A percentile compares a stretch with the other conserved stretches of the same genome.
Evolutionary conservation across 2,329 filamentous ascomycete species (phyloP).

Genomic region (Peltaster fructicola): DNA sequence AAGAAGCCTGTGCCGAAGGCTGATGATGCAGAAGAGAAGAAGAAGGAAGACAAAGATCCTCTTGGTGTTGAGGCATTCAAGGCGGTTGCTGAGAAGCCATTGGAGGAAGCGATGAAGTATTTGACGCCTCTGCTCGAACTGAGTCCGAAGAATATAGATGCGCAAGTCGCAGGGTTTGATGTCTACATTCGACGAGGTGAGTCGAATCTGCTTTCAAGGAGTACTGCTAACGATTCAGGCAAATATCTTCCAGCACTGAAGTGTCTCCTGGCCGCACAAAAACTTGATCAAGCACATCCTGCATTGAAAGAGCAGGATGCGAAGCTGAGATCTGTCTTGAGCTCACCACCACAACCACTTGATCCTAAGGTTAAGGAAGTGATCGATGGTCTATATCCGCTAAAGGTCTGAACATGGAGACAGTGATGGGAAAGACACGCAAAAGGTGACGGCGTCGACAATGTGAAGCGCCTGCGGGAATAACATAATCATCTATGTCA

Average conservation of each 20-base stretch:
- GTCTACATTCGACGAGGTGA: constrained; percentile 71
- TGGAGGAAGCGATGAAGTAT: constrained; percentile 79
- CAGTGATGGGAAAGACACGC: no score
- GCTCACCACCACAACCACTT: constrained; percentile 3
- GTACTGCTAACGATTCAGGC: constrained; percentile 24
- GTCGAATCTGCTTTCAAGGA: constrained; percentile 16
- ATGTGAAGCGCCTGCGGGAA: no score
- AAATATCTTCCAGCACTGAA: constrained; percentile 79
- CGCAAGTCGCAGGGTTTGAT: constrained; percentile 75
- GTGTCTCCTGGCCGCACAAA: constrained; percentile 58
- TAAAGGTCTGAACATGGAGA: no score
- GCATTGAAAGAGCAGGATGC: constrained; percentile 3
- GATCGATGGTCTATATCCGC: no score
- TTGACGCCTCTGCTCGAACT: constrained; percentile 64
- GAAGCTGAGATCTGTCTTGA: constrained; percentile 2
- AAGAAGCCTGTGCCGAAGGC: constrained; percentile 42
- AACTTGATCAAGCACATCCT: constrained; percentile 41
- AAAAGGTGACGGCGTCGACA: no score
- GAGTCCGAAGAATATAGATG: constrained; percentile 63
- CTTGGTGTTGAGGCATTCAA: constrained; percentile 51
- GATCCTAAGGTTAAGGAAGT: constrained; percentile 3
- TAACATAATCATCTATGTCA: no score
- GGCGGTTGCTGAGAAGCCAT: constrained; percentile 53
- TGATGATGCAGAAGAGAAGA: constrained; percentile 42
- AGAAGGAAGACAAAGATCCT: constrained; percentile 85